Evolutionary conservation across 2,329 filamentous ascomycete genomes (phyloP).

Genomic region (Aspergillus ustus): DNA sequence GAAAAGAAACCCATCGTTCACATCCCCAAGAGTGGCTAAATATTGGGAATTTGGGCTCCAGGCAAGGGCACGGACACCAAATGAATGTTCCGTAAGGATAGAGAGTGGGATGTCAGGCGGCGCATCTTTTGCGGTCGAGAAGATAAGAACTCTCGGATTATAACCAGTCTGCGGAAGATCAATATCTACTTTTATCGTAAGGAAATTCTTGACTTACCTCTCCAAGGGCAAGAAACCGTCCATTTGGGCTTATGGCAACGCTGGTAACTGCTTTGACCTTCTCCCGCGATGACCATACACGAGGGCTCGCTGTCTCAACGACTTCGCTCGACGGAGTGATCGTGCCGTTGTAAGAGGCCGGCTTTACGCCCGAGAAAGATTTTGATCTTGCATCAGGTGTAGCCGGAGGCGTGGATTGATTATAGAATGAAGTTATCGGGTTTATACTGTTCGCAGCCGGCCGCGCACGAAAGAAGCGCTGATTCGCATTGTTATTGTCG

Average conservation of each 20-base stretch:
- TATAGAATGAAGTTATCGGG: constrained; percentile 57
- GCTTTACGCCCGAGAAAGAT: constrained; percentile 60
- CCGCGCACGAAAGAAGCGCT: constrained; percentile 89
- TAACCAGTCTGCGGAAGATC: constrained; percentile 72
- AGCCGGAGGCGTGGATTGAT: constrained; percentile 59
- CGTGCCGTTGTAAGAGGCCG: constrained; percentile 49
- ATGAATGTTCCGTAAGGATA: constrained; percentile 85
- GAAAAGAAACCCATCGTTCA: constrained; percentile 93
- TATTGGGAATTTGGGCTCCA: constrained; percentile 88
- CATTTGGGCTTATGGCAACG: constrained; percentile 84
- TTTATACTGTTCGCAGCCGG: constrained; percentile 73
- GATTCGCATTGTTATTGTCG: constrained; percentile 65
- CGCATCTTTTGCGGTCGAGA: constrained; percentile 75
- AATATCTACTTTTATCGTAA: constrained; percentile 26
- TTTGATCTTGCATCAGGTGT: constrained; percentile 62
- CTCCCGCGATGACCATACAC: constrained; percentile 86
- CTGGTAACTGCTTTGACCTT: constrained; percentile 94
- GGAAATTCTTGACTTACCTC: constrained; percentile 59
- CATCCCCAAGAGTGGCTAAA: constrained; percentile 83
- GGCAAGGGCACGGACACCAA: constrained; percentile 83
- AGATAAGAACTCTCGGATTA: constrained; percentile 86
- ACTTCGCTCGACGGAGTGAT: constrained; percentile 54
- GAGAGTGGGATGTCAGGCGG: constrained; percentile 82
- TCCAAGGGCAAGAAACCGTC: constrained; percentile 84
- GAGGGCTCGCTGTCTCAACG: constrained; percentile 64